Evolutionary conservation across 2,329 filamentous ascomycete species (phyloP).

Genomic region (Leptographium galeiforme): DNA sequence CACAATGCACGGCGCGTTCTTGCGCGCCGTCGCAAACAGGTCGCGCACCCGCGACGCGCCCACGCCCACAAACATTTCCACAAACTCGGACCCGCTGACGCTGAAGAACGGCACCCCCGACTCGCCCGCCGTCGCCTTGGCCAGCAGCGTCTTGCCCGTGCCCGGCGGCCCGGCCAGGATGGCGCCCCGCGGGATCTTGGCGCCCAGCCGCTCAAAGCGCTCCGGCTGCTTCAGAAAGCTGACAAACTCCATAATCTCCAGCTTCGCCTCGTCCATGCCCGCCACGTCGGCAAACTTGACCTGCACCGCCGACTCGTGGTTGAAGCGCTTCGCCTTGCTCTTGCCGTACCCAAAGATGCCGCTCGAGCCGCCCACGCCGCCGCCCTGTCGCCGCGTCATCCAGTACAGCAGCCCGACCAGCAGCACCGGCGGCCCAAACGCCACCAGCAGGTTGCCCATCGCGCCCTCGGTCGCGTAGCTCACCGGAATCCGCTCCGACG

Average conservation of each 20-base stretch:
- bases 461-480: constrained; percentile 71
- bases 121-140: constrained; percentile 94
- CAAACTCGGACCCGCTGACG: constrained; percentile 95
- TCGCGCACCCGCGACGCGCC: constrained; percentile 91
- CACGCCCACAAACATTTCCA: constrained; percentile 99
- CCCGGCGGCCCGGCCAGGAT: constrained; percentile 95
- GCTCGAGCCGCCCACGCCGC: constrained; percentile 46
- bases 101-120: constrained; percentile 96
- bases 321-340: constrained; percentile 93
- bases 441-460: constrained; percentile 57
- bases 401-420: constrained; percentile 75
- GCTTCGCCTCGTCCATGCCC: constrained; percentile 95
- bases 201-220: constrained; percentile 83
- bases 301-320: constrained; percentile 90
- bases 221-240: constrained; percentile 91
- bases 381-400: constrained; percentile 57
- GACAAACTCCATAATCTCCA: constrained; percentile 98
- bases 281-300: constrained; percentile 96
- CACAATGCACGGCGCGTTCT: constrained; percentile 95
- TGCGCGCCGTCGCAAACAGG: constrained; percentile 84
- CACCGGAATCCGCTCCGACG: constrained; percentile 81
- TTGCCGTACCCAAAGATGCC: constrained; percentile 94
- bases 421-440: constrained; percentile 75
- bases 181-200: constrained; percentile 93
- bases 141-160: constrained; percentile 94